Conservation (phyloP, 306 rosid species). For the Cicer arietinum region DNA sequence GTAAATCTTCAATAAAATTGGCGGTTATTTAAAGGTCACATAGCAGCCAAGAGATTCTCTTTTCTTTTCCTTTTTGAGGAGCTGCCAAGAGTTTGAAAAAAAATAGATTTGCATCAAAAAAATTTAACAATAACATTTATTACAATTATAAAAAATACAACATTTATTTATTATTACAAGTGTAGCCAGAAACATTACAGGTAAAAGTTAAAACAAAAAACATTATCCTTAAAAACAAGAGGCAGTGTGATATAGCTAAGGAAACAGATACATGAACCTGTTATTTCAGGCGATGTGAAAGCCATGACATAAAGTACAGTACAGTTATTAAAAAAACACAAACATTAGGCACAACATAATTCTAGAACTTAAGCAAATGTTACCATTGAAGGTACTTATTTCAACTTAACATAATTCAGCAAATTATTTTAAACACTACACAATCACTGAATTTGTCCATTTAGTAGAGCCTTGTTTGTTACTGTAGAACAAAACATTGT, state of each 20-base stretch:
- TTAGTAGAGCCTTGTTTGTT: conserved; percentile 11
- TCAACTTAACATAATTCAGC: conserved; percentile 44
- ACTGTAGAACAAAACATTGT: conserved; percentile 77
- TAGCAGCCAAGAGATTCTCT: too few species aligned
- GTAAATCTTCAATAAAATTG: too few species aligned
- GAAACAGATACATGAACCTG: conserved; percentile 13
- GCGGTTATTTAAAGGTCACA: too few species aligned
- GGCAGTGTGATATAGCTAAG: background rate
- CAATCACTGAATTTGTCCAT: conserved; percentile 40
- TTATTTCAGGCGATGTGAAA: background rate
- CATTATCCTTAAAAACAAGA: background rate
- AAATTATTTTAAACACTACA: conserved; percentile 35
- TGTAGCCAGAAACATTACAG: background rate
- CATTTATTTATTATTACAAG: conserved; percentile 4
- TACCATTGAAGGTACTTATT: conserved; percentile 45
- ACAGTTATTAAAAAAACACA: background rate
- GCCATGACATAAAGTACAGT: background rate
- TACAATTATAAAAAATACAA: background rate
- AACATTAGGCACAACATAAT: conserved; percentile 38
- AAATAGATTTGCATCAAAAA: background rate
- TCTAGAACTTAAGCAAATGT: conserved; percentile 46
- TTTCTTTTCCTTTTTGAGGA: too few species aligned
- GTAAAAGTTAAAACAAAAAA: background rate
- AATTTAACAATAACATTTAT: background rate
- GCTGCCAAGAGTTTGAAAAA: background rate